Evolutionary conservation across 139 green algal genomes (phyloP).

Genomic region (Chlamydomonas incerta): DNA sequence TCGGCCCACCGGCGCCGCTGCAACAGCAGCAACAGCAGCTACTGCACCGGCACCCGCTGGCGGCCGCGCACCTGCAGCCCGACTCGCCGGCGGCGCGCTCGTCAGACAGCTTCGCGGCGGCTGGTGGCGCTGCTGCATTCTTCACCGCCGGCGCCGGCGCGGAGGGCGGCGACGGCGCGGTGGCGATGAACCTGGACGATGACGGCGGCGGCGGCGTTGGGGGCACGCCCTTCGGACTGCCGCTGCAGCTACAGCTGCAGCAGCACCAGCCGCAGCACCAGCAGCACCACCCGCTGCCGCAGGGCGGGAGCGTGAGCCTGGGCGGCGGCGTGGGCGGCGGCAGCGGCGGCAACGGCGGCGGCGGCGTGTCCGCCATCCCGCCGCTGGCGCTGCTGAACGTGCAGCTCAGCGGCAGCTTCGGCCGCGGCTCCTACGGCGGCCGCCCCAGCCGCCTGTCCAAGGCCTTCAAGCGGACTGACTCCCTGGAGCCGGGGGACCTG

Average conservation of each 20-base stretch:
- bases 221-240: too few species aligned
- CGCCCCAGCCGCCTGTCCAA: slow-evolving; percentile 23
- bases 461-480: slow-evolving; percentile 22
- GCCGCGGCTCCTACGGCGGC: background rate
- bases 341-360: background rate
- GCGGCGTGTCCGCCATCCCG: background rate
- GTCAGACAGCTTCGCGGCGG: background rate
- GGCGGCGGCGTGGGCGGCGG: background rate
- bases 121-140: slow-evolving; percentile 14
- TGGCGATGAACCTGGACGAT: too few species aligned
- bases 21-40: background rate
- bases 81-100: background rate
- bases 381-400: too few species aligned
- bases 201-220: too few species aligned
- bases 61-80: too few species aligned
- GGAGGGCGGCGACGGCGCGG: background rate
- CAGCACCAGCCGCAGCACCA: too few species aligned
- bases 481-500: background rate
- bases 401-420: too few species aligned
- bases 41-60: background rate
- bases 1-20: background rate
- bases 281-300: too few species aligned
- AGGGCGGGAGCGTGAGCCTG: background rate
- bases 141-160: background rate
- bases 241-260: too few species aligned